Evolutionary conservation across 306 rosid species (phyloP).

Genomic region (Betula pendula): DNA sequence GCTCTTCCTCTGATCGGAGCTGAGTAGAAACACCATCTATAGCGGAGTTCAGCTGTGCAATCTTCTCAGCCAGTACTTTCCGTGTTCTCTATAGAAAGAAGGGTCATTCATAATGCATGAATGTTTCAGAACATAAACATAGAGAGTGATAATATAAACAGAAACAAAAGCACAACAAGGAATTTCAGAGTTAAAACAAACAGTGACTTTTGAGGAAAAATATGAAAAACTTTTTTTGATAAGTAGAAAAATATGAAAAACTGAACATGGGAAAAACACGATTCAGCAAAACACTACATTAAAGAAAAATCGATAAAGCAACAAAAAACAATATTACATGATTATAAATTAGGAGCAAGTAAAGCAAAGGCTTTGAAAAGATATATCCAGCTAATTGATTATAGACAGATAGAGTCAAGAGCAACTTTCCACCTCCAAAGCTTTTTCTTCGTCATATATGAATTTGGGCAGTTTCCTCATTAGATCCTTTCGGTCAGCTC

Average conservation of each 20-base stretch:
- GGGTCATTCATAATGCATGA: neutral
- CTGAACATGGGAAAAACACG: neutral
- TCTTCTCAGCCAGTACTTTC: constrained; percentile 74
- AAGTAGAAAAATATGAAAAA: neutral
- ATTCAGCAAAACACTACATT: neutral
- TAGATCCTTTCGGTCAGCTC: constrained; percentile 80
- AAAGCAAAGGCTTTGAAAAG: neutral
- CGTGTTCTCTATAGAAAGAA: constrained; percentile 70
- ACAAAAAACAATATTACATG: neutral
- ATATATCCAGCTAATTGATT: constrained; percentile 20
- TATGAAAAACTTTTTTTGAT: neutral
- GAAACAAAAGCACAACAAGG: neutral
- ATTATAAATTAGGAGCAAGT: constrained; percentile 15
- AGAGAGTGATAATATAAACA: neutral
- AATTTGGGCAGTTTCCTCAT: constrained; percentile 97
- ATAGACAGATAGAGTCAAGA: constrained; percentile 23
- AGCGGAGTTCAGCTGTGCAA: constrained; percentile 83
- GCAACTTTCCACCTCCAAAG: constrained; percentile 71
- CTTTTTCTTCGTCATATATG: constrained; percentile 94
- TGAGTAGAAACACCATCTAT: constrained; percentile 92
- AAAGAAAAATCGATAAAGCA: neutral
- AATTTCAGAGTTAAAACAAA: neutral
- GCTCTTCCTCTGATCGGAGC: constrained; percentile 56
- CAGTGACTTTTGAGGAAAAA: neutral
- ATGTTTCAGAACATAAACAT: constrained; percentile 17